Evolutionary conservation across 1,284 basidiomycete genomes (phyloP), one percentile per base, ranked within the genome.

Genomic region (Exobasidium cylindrosporum): DNA sequence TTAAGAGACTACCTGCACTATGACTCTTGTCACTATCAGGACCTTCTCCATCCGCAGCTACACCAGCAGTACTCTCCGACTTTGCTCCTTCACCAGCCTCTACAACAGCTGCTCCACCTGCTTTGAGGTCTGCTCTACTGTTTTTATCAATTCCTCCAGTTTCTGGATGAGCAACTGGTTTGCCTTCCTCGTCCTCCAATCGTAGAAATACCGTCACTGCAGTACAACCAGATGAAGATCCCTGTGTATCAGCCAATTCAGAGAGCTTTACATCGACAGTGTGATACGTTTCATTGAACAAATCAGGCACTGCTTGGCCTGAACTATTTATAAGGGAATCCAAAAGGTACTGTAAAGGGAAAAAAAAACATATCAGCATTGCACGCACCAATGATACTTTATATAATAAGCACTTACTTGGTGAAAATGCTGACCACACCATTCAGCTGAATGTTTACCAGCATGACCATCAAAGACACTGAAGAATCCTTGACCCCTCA

Each of bases 401-500:
- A 28, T 14, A 13, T 21, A 66, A 84, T 70, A 77, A 91, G 91
- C 17, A 17, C 35, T 40, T 17, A 40, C 35, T 83, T 93, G 86
- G 79, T 97, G 93, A 82, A 98, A 97, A 81, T 98, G 88, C 72
- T 87, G 85, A 26, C 95, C 94, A 81, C 96, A 98, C 94, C 94
- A 98, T 80, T 99, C 96, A 23, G 96, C 96, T 23, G 95, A 92
- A 76, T 97, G 91, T 79, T 97, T 97, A 23, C 96, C 96, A 0
- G 96, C 96, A 78, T 99, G 96, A 2, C 96, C 96, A 74, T 99
- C 96, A 76, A 98, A 99, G 49, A 99, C 88, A 11, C 93, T 93
- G 79, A 96, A 97, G 83, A 96, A 97, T 6, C 92, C 94, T 80
- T 99, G 96, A 0, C 95, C 95, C 50, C 88, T 86, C 13, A 98